A percentile compares a stretch with the other conserved stretches of the same genome.
Conservation (phyloP, 2,329 filamentous ascomycete species). For the Talaromyces sp. region DNA sequence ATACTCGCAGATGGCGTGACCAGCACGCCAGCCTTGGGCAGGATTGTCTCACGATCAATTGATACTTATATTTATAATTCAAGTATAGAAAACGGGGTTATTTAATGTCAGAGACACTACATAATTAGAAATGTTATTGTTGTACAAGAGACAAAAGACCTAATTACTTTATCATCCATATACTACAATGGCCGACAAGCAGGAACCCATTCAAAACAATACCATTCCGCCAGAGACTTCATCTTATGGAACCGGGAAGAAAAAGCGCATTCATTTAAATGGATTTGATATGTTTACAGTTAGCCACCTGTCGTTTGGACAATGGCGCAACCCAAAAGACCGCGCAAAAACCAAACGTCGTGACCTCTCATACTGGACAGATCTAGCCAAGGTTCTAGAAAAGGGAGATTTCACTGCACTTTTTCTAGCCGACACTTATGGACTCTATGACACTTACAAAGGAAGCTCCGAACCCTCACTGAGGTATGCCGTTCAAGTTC, state of each 20-base stretch:
- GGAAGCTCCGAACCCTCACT: conserved; percentile 55
- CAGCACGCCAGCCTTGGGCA: background rate
- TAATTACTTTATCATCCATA: too few species aligned
- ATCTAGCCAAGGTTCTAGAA: conserved; percentile 43
- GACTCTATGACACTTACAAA: conserved; percentile 65
- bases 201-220: too few species aligned
- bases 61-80: background rate
- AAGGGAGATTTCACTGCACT: conserved; percentile 47
- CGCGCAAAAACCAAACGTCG: conserved; percentile 31
- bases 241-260: background rate
- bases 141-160: too few species aligned
- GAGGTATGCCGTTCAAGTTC: conserved; percentile 61
- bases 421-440: conserved; percentile 48
- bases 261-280: conserved; percentile 29
- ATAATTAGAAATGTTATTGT: too few species aligned
- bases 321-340: conserved; percentile 27
- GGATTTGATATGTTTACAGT: conserved; percentile 37
- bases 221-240: too few species aligned
- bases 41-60: background rate
- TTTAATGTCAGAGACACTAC: too few species aligned
- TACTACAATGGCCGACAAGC: too few species aligned
- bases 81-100: too few species aligned
- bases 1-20: background rate
- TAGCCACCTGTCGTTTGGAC: conserved; percentile 32
- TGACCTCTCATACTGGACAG: conserved; percentile 43